Evolutionary conservation across 192 early-diverging fungal genomes (phyloP).

Genomic region (Backusella australiensis): DNA sequence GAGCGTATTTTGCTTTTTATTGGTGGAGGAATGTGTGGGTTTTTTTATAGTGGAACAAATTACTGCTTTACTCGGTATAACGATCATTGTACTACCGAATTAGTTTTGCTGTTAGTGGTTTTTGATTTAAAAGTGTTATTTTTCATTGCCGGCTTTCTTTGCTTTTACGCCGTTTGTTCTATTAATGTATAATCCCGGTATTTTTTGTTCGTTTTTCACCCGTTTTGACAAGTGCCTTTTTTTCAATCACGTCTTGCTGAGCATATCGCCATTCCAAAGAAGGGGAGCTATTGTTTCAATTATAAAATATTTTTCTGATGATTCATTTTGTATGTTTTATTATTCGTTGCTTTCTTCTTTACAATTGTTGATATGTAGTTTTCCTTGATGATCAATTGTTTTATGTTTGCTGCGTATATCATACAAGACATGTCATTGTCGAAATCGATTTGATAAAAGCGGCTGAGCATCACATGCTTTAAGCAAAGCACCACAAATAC

Average conservation of each 20-base stretch:
- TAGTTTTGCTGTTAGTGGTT: neutral
- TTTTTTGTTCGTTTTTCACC: neutral
- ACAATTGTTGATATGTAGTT: neutral
- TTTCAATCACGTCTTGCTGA: neutral
- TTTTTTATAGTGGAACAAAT: neutral
- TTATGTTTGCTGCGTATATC: no score
- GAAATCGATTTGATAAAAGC: no score
- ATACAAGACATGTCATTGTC: no score
- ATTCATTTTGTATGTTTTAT: neutral
- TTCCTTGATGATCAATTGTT: no score
- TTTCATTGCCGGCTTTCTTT: neutral
- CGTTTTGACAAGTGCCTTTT: neutral
- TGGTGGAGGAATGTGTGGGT: neutral
- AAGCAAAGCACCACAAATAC: no score
- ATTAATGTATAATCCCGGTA: neutral
- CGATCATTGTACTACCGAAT: neutral
- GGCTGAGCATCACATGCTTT: no score
- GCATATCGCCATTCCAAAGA: neutral
- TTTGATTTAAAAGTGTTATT: no score
- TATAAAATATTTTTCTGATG: neutral
- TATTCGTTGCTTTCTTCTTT: neutral
- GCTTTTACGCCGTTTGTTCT: neutral
- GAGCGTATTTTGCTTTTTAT: neutral
- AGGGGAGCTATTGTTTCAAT: neutral
- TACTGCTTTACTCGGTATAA: neutral